A percentile compares a stretch with the other conserved stretches of the same genome.
These are phyloP conservation scores for Umbelopsis ramanniana DNA, from an alignment of 192 early-diverging fungal genomes.

Conservation along the genomic window DNA sequence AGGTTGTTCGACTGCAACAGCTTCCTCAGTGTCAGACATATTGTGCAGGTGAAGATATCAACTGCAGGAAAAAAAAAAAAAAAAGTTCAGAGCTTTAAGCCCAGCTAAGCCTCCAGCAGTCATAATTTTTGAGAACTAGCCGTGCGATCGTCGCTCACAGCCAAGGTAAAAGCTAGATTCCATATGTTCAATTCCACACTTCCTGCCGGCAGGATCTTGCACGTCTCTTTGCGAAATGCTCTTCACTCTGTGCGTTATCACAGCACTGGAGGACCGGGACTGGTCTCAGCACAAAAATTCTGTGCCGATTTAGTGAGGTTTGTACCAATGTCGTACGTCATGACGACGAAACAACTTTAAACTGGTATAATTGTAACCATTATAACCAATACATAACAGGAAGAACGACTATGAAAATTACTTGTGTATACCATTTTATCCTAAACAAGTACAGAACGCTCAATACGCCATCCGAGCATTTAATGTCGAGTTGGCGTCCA, in stretches of 20 bases:
- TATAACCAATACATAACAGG: constrained; percentile 30
- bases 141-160: too few relatives aligned
- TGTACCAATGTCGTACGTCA: neutral
- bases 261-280: neutral
- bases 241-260: neutral
- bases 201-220: neutral
- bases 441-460: constrained; percentile 62
- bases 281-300: constrained; percentile 28
- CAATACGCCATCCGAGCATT: constrained; percentile 85
- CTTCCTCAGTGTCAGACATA: constrained; percentile 35
- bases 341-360: neutral
- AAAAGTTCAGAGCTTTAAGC: constrained; percentile 6
- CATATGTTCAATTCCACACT: neutral
- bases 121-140: neutral
- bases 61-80: constrained; percentile 1
- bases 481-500: constrained; percentile 85
- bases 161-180: too few relatives aligned
- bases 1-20: constrained; percentile 27
- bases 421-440: constrained; percentile 77
- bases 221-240: neutral
- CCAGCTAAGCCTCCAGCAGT: constrained; percentile 23
- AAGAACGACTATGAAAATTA: constrained; percentile 81
- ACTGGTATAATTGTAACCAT: neutral
- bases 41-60: neutral
- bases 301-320: constrained; percentile 34